These are phyloP conservation scores for Candida ipomoeae DNA, from an alignment of 805 yeast species.

Conservation along the genomic window DNA sequence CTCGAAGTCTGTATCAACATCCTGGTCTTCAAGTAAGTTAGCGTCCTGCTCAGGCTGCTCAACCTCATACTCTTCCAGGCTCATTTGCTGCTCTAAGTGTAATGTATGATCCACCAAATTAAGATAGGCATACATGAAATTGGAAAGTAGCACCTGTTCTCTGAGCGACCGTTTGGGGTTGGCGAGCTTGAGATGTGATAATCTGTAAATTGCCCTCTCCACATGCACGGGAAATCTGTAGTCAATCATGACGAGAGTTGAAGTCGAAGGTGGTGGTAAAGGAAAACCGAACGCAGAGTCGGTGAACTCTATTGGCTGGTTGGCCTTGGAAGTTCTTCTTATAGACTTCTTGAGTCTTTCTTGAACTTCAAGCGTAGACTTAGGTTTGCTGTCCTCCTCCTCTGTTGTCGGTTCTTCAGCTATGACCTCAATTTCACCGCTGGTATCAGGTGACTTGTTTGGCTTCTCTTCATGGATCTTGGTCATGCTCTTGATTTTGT, in stretches of 20 bases:
- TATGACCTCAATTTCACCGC: not conserved
- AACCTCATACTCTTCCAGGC: slow-evolving; percentile 16
- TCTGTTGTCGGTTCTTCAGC: slow-evolving; percentile 6
- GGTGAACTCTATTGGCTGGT: slow-evolving; percentile 47
- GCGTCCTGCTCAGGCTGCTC: slow-evolving; percentile 16
- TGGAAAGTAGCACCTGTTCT: slow-evolving; percentile 89
- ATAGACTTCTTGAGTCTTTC: slow-evolving; percentile 42
- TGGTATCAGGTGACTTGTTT: not conserved
- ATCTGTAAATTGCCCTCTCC: slow-evolving; percentile 89
- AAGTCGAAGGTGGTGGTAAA: slow-evolving; percentile 70
- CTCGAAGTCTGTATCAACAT: slow-evolving; percentile 19
- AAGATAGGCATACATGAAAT: slow-evolving; percentile 96
- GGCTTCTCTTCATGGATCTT: slow-evolving; percentile 12
- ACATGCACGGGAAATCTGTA: slow-evolving; percentile 90
- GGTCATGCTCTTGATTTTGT: slow-evolving; percentile 15
- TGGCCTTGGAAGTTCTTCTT: slow-evolving; percentile 38
- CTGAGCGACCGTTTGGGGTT: slow-evolving; percentile 87
- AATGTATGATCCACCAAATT: slow-evolving; percentile 90
- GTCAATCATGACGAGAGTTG: slow-evolving; percentile 76
- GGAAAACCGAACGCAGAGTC: slow-evolving; percentile 90
- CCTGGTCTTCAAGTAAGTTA: slow-evolving; percentile 16
- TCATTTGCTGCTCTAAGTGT: slow-evolving; percentile 60
- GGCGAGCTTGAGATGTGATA: slow-evolving; percentile 89
- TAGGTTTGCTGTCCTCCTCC: slow-evolving; percentile 22
- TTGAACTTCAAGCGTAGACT: slow-evolving; percentile 38